Evolutionary conservation across 345 rosid species (phyloP).

Genomic region (Rhizophora apiculata): DNA sequence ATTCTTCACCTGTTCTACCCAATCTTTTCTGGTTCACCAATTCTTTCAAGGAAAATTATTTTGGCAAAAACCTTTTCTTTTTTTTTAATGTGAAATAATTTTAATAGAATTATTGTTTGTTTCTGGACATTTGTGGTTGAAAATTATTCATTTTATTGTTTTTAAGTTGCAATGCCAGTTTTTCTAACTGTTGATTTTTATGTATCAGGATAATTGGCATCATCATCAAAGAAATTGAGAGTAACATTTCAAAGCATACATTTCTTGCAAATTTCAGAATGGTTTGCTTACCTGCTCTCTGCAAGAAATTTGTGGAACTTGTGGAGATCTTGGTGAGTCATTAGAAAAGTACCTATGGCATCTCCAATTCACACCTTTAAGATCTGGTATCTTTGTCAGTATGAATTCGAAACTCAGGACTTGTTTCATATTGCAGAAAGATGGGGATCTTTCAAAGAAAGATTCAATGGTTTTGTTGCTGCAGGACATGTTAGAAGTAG

Average conservation of each 20-base stretch:
- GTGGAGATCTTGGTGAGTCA: conserved; percentile 79
- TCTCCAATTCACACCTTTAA: conserved; percentile 11
- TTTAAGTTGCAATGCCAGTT: background rate
- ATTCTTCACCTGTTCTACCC: too few relatives aligned
- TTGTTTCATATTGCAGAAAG: conserved; percentile 63
- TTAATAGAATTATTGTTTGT: background rate
- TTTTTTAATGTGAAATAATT: background rate
- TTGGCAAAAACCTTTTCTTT: background rate
- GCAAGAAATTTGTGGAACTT: conserved; percentile 81
- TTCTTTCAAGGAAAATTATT: too few relatives aligned
- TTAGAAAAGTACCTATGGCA: conserved; percentile 1
- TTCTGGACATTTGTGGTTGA: background rate
- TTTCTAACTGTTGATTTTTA: conserved; percentile 13
- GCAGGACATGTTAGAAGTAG: conserved; percentile 96
- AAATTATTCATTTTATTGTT: background rate
- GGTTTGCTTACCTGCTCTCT: conserved; percentile 68
- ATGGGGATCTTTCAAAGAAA: conserved; percentile 62
- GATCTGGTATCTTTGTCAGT: background rate
- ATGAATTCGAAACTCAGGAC: background rate
- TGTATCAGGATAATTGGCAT: conserved; percentile 72
- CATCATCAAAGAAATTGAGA: conserved; percentile 89
- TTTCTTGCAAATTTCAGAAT: conserved; percentile 86
- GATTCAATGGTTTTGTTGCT: conserved; percentile 76
- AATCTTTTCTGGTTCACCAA: too few relatives aligned
- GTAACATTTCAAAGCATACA: conserved; percentile 75